Conservation (phyloP, 1,284 basidiomycete species). For the Cystobasidium slooffiae region DNA sequence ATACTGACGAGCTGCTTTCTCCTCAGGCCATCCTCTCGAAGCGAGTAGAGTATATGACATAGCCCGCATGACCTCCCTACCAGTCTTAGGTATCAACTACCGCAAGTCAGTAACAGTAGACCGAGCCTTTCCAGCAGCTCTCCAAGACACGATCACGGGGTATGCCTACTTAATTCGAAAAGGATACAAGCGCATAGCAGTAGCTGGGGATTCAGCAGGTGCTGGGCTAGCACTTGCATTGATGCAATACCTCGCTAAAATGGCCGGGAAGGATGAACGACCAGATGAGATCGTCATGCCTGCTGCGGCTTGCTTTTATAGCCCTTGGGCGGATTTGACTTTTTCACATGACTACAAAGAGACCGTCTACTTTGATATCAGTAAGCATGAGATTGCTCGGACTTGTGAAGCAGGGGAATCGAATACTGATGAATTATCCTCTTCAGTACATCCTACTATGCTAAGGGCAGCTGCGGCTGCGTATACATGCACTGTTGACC, state of each 20-base stretch:
- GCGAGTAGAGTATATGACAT: conserved; percentile 49
- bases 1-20: not conserved
- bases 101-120: conserved; percentile 44
- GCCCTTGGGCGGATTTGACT: conserved; percentile 50
- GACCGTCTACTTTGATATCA: conserved; percentile 31
- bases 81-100: conserved; percentile 48
- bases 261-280: not conserved
- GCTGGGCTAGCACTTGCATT: conserved; percentile 47
- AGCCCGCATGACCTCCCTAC: conserved; percentile 18
- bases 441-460: conserved; percentile 47
- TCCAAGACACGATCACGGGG: conserved; percentile 50
- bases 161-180: conserved; percentile 48
- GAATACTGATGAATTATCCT: not conserved
- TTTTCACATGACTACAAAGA: conserved; percentile 40
- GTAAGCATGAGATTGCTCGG: conserved; percentile 34
- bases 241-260: conserved; percentile 47
- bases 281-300: conserved; percentile 44
- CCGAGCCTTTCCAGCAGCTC: conserved; percentile 47
- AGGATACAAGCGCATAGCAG: conserved; percentile 47
- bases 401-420: too few species aligned
- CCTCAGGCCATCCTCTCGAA: conserved; percentile 47
- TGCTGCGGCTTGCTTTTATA: conserved; percentile 44
- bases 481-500: conserved; percentile 28
- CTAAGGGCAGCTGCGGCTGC: conserved; percentile 43
- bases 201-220: conserved; percentile 51